These are phyloP conservation scores for Solanum neorickii DNA, from an alignment of 257 asterid species.

Conservation along the genomic window DNA sequence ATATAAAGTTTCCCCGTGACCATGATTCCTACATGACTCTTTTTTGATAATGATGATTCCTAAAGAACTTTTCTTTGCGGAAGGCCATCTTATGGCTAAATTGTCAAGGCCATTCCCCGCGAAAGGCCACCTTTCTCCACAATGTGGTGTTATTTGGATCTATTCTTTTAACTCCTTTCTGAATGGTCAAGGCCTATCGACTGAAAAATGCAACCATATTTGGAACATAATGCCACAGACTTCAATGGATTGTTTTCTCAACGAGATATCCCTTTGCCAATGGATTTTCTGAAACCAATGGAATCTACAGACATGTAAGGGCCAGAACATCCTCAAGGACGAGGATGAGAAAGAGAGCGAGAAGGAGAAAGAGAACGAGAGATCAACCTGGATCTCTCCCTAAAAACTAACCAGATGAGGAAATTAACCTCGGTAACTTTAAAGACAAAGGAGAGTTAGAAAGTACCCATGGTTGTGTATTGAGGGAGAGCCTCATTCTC, in stretches of 20 bases:
- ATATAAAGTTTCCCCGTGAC: no score
- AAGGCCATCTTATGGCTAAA: background rate
- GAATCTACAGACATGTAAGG: background rate
- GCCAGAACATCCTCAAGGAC: background rate
- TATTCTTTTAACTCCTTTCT: no score
- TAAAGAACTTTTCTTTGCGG: background rate
- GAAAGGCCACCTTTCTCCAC: no score
- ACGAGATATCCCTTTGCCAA: background rate
- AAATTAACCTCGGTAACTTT: background rate
- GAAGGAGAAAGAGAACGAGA: background rate
- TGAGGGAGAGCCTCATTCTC: background rate
- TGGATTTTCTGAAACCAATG: no score
- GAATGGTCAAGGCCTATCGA: background rate
- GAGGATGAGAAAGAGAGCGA: no score
- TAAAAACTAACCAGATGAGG: background rate
- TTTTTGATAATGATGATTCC: background rate
- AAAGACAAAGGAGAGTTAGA: background rate
- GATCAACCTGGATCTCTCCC: background rate
- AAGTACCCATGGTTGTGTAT: background rate
- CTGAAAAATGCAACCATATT: background rate
- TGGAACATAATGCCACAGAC: background rate
- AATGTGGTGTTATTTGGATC: background rate
- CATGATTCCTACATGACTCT: background rate
- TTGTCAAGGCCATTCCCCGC: no score
- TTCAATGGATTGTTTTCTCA: background rate